Conservation (phyloP, 805 yeast species). For the Torulaspora maleeae region DNA sequence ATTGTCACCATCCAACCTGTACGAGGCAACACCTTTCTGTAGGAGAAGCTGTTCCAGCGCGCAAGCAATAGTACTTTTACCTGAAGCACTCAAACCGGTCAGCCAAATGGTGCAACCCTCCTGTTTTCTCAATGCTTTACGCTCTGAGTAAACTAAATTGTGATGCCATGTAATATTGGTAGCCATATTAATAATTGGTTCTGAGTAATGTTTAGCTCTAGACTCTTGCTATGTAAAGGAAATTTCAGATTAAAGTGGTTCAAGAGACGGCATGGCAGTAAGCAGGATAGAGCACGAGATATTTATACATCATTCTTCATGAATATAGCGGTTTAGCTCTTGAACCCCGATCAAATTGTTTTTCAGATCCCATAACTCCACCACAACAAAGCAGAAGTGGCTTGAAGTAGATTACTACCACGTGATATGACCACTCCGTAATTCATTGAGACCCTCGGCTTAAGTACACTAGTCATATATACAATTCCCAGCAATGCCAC, state of each 20-base stretch:
- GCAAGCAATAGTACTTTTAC: slow-evolving; percentile 91
- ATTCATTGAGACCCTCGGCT: too few relatives aligned
- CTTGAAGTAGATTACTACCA: too few relatives aligned
- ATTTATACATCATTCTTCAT: too few relatives aligned
- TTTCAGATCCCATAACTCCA: too few relatives aligned
- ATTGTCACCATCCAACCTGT: slow-evolving; percentile 93
- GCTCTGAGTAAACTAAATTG: slow-evolving; percentile 79
- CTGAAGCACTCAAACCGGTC: slow-evolving; percentile 93
- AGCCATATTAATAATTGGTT: slow-evolving; percentile 52
- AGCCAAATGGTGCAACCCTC: slow-evolving; percentile 90
- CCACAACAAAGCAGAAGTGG: neutral
- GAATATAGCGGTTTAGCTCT: too few relatives aligned
- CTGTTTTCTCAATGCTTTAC: slow-evolving; percentile 67
- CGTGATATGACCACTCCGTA: too few relatives aligned
- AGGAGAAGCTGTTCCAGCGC: slow-evolving; percentile 82
- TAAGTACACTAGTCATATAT: too few relatives aligned
- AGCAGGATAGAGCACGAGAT: too few relatives aligned
- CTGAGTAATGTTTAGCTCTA: neutral
- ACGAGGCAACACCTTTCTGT: slow-evolving; percentile 64
- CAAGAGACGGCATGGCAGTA: too few relatives aligned
- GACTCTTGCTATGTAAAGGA: neutral
- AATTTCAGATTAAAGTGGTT: too few relatives aligned
- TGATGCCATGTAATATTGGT: slow-evolving; percentile 96
- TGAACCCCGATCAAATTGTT: too few relatives aligned
- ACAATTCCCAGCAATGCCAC: too few relatives aligned